phyloP scores from a whole-genome alignment of 805 yeast genomes.

The Clavispora asparagi region DNA sequence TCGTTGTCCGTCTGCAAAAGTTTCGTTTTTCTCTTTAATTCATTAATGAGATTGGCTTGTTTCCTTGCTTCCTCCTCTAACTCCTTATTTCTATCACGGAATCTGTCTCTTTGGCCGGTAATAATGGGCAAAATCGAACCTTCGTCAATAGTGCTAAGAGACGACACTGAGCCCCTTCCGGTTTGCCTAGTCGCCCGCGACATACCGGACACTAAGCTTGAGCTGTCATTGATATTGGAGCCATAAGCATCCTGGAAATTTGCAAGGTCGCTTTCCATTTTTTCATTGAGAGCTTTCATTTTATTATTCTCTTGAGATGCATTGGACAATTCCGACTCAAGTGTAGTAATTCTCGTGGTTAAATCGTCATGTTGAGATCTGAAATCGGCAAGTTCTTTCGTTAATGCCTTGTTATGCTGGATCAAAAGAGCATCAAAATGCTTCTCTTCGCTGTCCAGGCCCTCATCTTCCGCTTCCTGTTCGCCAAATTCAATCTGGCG shows the following conservation, averaged over 20 bases:
- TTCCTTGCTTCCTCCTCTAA: constrained; percentile 76
- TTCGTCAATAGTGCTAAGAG: constrained; percentile 31
- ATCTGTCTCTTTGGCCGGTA: constrained; percentile 92
- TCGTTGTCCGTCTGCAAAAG: constrained; percentile 68
- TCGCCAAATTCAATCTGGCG: constrained; percentile 72
- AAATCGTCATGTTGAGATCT: constrained; percentile 55
- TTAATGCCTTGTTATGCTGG: constrained; percentile 67
- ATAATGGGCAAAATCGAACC: constrained; percentile 71
- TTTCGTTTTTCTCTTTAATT: constrained; percentile 60
- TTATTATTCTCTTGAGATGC: constrained; percentile 35
- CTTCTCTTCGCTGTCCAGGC: constrained; percentile 29
- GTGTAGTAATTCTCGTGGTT: constrained; percentile 30
- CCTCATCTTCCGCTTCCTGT: not conserved
- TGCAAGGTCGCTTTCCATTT: constrained; percentile 71
- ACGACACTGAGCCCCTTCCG: constrained; percentile 22
- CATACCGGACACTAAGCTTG: constrained; percentile 63
- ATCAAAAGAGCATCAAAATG: constrained; percentile 56
- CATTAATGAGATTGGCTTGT: constrained; percentile 47
- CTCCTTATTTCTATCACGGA: constrained; percentile 76
- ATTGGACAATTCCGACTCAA: constrained; percentile 33
- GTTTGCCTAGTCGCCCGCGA: constrained; percentile 27
- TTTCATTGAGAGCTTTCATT: constrained; percentile 45
- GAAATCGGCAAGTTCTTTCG: constrained; percentile 60
- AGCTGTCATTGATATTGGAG: constrained; percentile 52
- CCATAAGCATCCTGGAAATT: constrained; percentile 44